A percentile compares a stretch with the other conserved stretches of the same genome.
Conservation (phyloP, 345 rosid genomes). For the Gossypium bickii region DNA sequence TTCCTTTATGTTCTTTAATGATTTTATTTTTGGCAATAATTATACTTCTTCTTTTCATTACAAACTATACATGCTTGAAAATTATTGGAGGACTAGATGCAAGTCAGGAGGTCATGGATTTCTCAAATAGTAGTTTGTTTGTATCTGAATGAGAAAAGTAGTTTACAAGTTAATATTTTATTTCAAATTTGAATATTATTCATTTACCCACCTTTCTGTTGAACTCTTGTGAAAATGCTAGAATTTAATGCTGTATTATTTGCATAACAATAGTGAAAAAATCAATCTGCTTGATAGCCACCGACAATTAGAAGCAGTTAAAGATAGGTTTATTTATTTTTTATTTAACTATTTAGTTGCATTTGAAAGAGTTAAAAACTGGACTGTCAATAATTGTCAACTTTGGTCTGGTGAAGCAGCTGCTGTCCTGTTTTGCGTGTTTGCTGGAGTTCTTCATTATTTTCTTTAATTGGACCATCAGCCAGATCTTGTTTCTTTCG, state of each 20-base stretch:
- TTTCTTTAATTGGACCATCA: slow-evolving; percentile 1
- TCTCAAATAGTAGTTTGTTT: no score
- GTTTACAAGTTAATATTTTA: no score
- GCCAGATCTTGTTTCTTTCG: slow-evolving; percentile 16
- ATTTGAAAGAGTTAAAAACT: not conserved
- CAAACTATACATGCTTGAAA: not conserved
- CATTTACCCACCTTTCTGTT: no score
- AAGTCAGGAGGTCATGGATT: not conserved
- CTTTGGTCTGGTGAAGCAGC: not conserved
- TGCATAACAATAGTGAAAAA: not conserved
- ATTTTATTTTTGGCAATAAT: not conserved
- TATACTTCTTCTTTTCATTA: not conserved
- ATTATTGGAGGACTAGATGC: not conserved
- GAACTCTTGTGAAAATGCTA: no score
- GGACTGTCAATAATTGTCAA: not conserved
- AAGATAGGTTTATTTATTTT: not conserved
- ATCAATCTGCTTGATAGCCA: not conserved
- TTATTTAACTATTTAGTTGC: not conserved
- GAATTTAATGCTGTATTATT: not conserved
- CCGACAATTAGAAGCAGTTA: not conserved
- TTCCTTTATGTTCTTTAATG: not conserved
- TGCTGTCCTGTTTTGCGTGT: not conserved
- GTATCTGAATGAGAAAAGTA: no score
- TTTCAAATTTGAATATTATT: no score
- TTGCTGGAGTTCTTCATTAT: not conserved